These are phyloP conservation scores for Pythium rhizo-oryzae DNA, from an alignment of 352 stramenopile species.

Conservation along the genomic window DNA sequence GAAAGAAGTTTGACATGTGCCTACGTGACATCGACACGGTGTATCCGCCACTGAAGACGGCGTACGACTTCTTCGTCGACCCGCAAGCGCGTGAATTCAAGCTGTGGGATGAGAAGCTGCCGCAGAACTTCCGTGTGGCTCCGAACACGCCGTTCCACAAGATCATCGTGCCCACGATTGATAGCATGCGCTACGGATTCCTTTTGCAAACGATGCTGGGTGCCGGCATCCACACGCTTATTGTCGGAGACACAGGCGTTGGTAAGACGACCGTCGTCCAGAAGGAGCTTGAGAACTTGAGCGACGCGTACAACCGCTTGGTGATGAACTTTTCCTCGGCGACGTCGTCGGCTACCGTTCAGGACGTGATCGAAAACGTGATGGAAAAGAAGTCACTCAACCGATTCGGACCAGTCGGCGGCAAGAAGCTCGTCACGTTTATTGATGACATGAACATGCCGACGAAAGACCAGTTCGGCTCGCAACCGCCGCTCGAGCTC, in stretches of 20 bases:
- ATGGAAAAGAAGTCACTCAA: conserved; percentile 93
- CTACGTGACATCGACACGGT: conserved; percentile 92
- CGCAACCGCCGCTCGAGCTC: conserved; percentile 90
- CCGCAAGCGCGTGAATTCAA: conserved; percentile 74
- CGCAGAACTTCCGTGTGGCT: conserved; percentile 71
- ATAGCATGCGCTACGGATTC: conserved; percentile 83
- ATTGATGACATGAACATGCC: conserved; percentile 95
- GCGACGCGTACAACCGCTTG: conserved; percentile 72
- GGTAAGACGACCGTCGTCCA: conserved; percentile 90
- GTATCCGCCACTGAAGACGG: conserved; percentile 91
- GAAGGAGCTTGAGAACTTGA: conserved; percentile 80
- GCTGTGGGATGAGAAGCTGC: conserved; percentile 83
- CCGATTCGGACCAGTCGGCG: conserved; percentile 83
- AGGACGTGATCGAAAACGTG: conserved; percentile 90
- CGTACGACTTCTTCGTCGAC: conserved; percentile 95
- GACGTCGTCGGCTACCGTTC: conserved; percentile 82
- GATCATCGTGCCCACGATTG: conserved; percentile 88
- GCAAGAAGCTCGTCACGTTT: conserved; percentile 91
- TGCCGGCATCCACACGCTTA: conserved; percentile 77
- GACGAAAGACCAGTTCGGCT: conserved; percentile 89
- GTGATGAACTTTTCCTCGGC: conserved; percentile 93
- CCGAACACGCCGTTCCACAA: conserved; percentile 81
- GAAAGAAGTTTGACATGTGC: conserved; percentile 88
- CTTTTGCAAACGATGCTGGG: conserved; percentile 78
- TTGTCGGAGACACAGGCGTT: conserved; percentile 91